A percentile compares a stretch with the other conserved stretches of the same genome.
Conservation (phyloP, 2,329 filamentous ascomycete species). For the Monilinia vaccinii-corymbosi region DNA sequence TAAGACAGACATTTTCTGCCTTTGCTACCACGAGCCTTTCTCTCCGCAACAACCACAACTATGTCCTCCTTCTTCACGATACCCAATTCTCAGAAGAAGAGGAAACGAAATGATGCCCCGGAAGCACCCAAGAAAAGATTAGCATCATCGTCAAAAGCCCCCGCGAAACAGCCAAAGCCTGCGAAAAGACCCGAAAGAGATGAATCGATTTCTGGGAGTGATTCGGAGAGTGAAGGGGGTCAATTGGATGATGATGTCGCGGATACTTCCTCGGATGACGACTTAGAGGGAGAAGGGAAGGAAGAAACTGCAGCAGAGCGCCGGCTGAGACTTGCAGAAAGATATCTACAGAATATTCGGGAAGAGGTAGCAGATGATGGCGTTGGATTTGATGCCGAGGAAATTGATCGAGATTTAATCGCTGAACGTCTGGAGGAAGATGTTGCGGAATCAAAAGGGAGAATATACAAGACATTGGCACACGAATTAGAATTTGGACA, state of each 20-base stretch:
- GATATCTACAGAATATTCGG: slow-evolving; percentile 84
- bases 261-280: slow-evolving; percentile 41
- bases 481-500: slow-evolving; percentile 59
- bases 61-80: slow-evolving; percentile 97
- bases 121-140: slow-evolving; percentile 52
- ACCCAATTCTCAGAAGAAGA: slow-evolving; percentile 79
- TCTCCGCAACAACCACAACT: slow-evolving; percentile 1
- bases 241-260: slow-evolving; percentile 42
- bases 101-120: slow-evolving; percentile 58
- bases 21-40: background rate
- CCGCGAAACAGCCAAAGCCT: slow-evolving; percentile 30
- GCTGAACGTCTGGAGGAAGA: slow-evolving; percentile 87
- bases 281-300: slow-evolving; percentile 52
- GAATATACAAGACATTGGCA: slow-evolving; percentile 74
- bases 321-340: slow-evolving; percentile 77
- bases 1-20: slow-evolving; percentile 9
- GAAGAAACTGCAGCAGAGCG: slow-evolving; percentile 85
- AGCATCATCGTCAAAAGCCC: slow-evolving; percentile 33
- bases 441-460: slow-evolving; percentile 83
- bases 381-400: slow-evolving; percentile 82
- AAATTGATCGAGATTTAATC: slow-evolving; percentile 87
- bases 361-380: slow-evolving; percentile 62
- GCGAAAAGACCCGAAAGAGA: slow-evolving; percentile 39
- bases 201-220: slow-evolving; percentile 76
- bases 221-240: slow-evolving; percentile 57